Evolutionary conservation across 352 stramenopile genomes (phyloP).

Genomic region (Phytophthora pisi): DNA sequence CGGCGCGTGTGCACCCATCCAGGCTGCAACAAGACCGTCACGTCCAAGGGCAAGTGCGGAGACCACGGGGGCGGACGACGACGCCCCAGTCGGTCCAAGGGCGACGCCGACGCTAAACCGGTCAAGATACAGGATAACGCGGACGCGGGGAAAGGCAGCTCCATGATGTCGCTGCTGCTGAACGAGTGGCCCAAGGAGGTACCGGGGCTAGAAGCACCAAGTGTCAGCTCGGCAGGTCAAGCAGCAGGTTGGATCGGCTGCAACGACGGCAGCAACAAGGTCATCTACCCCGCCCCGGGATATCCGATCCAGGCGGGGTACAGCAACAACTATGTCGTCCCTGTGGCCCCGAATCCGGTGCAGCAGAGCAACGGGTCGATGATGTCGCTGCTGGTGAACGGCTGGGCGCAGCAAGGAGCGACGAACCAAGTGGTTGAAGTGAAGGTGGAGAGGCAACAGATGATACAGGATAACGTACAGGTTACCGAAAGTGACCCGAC

Average conservation of each 20-base stretch:
- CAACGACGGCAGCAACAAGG: neutral
- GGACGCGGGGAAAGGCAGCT: neutral
- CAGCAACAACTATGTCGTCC: neutral
- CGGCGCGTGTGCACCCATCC: conserved; percentile 11
- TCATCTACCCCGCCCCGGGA: neutral
- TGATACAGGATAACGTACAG: neutral
- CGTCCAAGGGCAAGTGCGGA: conserved; percentile 26
- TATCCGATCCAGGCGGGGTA: neutral
- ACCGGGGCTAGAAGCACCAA: neutral
- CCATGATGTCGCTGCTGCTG: conserved; percentile 31
- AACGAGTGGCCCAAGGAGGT: conserved; percentile 14
- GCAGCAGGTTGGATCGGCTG: neutral
- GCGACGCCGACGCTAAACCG: neutral
- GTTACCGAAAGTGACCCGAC: neutral
- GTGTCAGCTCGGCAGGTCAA: neutral
- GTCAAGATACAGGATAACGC: neutral
- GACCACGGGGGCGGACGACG: conserved; percentile 25
- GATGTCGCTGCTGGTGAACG: conserved; percentile 29
- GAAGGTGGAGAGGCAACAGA: neutral
- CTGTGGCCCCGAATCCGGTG: neutral
- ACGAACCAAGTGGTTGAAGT: neutral
- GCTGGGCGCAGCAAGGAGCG: conserved; percentile 3
- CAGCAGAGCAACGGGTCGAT: conserved; percentile 16
- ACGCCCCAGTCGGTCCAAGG: neutral
- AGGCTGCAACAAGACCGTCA: conserved; percentile 29